Conservation (phyloP, 805 yeast species). For the Pachysolen tannophilus region DNA sequence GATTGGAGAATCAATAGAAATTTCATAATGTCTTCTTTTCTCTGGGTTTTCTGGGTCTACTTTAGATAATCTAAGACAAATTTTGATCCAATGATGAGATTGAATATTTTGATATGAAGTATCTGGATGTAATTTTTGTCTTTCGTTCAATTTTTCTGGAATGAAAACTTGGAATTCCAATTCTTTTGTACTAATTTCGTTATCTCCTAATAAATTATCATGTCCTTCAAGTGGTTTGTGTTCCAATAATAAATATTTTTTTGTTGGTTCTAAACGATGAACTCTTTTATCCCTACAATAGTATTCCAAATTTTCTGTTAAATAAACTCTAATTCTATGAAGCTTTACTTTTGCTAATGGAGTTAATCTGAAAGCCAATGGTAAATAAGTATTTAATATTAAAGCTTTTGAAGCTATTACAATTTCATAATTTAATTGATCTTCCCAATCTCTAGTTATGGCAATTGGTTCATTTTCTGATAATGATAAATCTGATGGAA, state of each 20-base stretch:
- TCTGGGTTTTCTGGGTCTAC: slow-evolving; percentile 22
- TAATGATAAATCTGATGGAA: slow-evolving; percentile 68
- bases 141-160: slow-evolving; percentile 57
- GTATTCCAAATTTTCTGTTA: slow-evolving; percentile 88
- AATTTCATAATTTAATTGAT: slow-evolving; percentile 81
- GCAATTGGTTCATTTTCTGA: slow-evolving; percentile 94
- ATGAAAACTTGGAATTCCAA: slow-evolving; percentile 81
- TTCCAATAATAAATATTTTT: slow-evolving; percentile 73
- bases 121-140: slow-evolving; percentile 70
- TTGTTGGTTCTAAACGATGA: slow-evolving; percentile 86
- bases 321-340: slow-evolving; percentile 77
- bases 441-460: slow-evolving; percentile 90
- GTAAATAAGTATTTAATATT: slow-evolving; percentile 74
- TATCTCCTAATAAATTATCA: slow-evolving; percentile 41
- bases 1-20: slow-evolving; percentile 91
- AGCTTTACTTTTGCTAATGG: slow-evolving; percentile 84
- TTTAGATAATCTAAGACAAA: slow-evolving; percentile 72
- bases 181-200: slow-evolving; percentile 65
- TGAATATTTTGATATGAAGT: slow-evolving; percentile 74
- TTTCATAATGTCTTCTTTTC: slow-evolving; percentile 87
- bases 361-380: slow-evolving; percentile 73
- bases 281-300: slow-evolving; percentile 80
- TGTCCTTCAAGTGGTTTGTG: slow-evolving; percentile 53
- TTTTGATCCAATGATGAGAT: slow-evolving; percentile 92
- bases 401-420: slow-evolving; percentile 85